Base-by-base conservation (phyloP, 306 rosid species). In the Ormosia emarginata region DNA sequence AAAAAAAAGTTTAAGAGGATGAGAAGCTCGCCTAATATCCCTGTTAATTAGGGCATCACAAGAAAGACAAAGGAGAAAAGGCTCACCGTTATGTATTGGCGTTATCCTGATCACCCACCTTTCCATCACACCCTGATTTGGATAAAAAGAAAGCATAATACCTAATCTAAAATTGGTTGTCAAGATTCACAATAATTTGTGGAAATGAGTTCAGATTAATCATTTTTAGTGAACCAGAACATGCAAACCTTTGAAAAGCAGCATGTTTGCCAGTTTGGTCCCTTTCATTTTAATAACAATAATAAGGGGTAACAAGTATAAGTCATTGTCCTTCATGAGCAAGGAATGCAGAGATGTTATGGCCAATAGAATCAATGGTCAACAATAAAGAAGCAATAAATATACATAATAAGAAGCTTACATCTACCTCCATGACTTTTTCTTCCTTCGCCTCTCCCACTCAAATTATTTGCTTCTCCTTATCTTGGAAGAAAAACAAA, bases 101-200 rank as follows among this genome's bases (percentile, higher is more conserved):
- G 56, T 52, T 79, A 79, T 75, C 84, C 67, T 74, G 49, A 67
- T 41, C 82, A 32, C 50, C 77, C 11, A 78, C 84, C 65, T 86
- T 74, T 73, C 30, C 40, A 71, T 33, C 61, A 18, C 44, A 57
- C 41, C 83, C 37, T 18, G n/a, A 74, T 34, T 58, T 75, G 64
- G 80, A 43, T 77, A 52, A 81, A 52, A 78, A 24, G 34, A 52
- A 77, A 64, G 15, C 50, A 13, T 13, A 41, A 4, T 18, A 1
- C 47, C 32, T 4, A 78, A 61, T 29, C 17, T 41, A 39, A 32
- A 81, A 67, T n/a, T 66, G 66, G 33, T 63, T 43, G 53, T 79
- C 53, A 50, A 72, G 40, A 70, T 75, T 46, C 62, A 59, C 24
- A 24, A 53, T 77, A 78, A 79, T 66, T 57, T 49, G 43, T 8